These are phyloP conservation scores for Graphilbum ipis-grandicollis DNA, from an alignment of 2,329 filamentous ascomycete genomes.

Conservation along the genomic window DNA sequence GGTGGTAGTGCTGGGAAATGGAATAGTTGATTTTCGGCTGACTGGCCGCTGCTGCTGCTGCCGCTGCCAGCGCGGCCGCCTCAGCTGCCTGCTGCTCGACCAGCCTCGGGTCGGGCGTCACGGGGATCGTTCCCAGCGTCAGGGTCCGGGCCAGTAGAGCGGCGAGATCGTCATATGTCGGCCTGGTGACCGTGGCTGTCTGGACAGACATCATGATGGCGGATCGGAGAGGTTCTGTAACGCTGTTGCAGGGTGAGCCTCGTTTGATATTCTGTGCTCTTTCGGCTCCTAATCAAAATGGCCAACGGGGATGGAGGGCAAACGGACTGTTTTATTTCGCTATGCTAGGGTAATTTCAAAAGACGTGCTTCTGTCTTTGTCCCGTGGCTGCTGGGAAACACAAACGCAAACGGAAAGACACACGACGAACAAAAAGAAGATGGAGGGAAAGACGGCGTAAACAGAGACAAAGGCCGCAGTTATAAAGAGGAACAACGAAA, in stretches of 20 bases:
- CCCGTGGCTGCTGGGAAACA: not conserved
- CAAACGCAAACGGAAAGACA: not conserved
- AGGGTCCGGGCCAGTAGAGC: slow-evolving; percentile 48
- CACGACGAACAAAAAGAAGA: not conserved
- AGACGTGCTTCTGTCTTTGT: not conserved
- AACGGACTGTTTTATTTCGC: slow-evolving; percentile 4
- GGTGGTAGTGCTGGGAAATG: slow-evolving; percentile 69
- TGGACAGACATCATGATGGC: slow-evolving; percentile 8
- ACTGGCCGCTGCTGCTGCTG: slow-evolving; percentile 7
- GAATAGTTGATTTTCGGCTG: slow-evolving; percentile 44
- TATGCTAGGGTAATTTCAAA: slow-evolving; percentile 2
- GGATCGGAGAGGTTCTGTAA: no score
- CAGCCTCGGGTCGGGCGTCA: not conserved
- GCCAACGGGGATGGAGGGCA: no score
- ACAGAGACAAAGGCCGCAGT: not conserved
- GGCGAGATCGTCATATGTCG: slow-evolving; percentile 68
- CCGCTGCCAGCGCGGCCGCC: not conserved
- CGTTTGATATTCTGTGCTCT: no score
- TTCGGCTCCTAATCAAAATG: no score
- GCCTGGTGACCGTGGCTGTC: slow-evolving; percentile 20
- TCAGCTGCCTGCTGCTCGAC: not conserved
- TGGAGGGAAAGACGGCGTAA: slow-evolving; percentile 2
- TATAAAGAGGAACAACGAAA: slow-evolving; percentile 1
- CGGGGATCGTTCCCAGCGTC: not conserved
- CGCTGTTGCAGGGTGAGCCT: no score